Conservation (phyloP, 495 filamentous ascomycete species). For the Penicillium paradoxum region DNA sequence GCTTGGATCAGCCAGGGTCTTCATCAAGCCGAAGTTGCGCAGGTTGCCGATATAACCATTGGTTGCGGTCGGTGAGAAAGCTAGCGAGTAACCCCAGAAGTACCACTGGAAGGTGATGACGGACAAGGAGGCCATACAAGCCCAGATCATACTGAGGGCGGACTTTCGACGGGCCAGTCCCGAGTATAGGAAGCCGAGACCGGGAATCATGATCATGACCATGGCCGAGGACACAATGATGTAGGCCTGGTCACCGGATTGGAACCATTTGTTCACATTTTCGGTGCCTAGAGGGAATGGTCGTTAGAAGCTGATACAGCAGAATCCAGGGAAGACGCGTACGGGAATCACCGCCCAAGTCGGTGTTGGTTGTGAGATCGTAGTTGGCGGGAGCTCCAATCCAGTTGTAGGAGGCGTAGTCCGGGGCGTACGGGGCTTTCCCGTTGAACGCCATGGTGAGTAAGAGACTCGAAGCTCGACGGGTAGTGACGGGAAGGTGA, state of each 20-base stretch:
- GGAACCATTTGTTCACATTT: constrained; percentile 86
- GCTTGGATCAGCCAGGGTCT: constrained; percentile 56
- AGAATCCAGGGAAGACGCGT: constrained; percentile 33
- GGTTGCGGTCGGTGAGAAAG: constrained; percentile 57
- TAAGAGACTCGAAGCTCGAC: background rate
- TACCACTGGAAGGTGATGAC: constrained; percentile 72
- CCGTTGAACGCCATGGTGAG: constrained; percentile 23
- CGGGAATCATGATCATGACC: constrained; percentile 87
- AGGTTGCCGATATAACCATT: constrained; percentile 66
- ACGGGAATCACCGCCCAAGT: constrained; percentile 78
- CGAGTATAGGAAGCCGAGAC: constrained; percentile 66
- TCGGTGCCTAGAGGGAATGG: constrained; percentile 47
- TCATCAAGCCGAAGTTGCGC: constrained; percentile 61
- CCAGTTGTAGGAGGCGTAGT: constrained; percentile 71
- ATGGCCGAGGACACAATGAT: constrained; percentile 90
- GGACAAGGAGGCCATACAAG: constrained; percentile 60
- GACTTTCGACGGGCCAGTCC: constrained; percentile 62
- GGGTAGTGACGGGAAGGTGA: background rate
- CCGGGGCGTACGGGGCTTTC: constrained; percentile 32
- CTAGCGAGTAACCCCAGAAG: constrained; percentile 71
- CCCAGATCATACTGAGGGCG: constrained; percentile 66
- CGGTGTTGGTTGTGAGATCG: constrained; percentile 63
- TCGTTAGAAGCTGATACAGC: background rate
- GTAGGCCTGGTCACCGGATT: constrained; percentile 72
- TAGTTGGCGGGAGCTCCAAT: constrained; percentile 69